Conservation (phyloP, 495 filamentous ascomycete genomes). For the Tuber borchii region DNA sequence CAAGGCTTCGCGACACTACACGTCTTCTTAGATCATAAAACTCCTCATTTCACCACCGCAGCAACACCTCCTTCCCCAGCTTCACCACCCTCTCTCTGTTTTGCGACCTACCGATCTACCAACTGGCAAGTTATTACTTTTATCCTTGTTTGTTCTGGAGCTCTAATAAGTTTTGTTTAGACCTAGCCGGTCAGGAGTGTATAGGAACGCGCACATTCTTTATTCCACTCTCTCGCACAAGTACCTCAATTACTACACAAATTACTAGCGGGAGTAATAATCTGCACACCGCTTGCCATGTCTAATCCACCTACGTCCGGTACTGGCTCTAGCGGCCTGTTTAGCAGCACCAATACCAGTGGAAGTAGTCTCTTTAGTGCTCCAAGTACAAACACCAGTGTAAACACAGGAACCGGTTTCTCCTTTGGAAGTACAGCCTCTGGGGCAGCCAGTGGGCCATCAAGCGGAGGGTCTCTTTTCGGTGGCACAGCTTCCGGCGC, state of each 20-base stretch:
- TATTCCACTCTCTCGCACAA: neutral
- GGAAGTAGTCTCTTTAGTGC: neutral
- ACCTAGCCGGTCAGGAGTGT: neutral
- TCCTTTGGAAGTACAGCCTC: slow-evolving; percentile 13
- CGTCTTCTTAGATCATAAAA: slow-evolving; percentile 28
- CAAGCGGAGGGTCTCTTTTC: slow-evolving; percentile 9
- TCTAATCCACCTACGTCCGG: slow-evolving; percentile 28
- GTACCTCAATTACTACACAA: neutral
- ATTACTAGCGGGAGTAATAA: slow-evolving; percentile 7
- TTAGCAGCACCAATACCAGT: slow-evolving; percentile 18
- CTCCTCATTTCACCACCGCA: slow-evolving; percentile 6
- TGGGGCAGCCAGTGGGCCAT: neutral
- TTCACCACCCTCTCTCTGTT: slow-evolving; percentile 8
- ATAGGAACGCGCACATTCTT: slow-evolving; percentile 3
- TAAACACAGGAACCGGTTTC: slow-evolving; percentile 10
- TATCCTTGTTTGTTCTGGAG: neutral
- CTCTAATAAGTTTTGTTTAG: neutral
- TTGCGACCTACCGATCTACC: neutral
- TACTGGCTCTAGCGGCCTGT: slow-evolving; percentile 22
- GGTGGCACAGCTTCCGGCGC: slow-evolving; percentile 5
- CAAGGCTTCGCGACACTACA: slow-evolving; percentile 25
- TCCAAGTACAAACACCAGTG: slow-evolving; percentile 4
- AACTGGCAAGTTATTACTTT: neutral
- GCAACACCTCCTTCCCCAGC: slow-evolving; percentile 11
- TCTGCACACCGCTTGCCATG: slow-evolving; percentile 12